phyloP scores from a whole-genome alignment of 78 protist genomes.

The Isochrysis galbana region DNA sequence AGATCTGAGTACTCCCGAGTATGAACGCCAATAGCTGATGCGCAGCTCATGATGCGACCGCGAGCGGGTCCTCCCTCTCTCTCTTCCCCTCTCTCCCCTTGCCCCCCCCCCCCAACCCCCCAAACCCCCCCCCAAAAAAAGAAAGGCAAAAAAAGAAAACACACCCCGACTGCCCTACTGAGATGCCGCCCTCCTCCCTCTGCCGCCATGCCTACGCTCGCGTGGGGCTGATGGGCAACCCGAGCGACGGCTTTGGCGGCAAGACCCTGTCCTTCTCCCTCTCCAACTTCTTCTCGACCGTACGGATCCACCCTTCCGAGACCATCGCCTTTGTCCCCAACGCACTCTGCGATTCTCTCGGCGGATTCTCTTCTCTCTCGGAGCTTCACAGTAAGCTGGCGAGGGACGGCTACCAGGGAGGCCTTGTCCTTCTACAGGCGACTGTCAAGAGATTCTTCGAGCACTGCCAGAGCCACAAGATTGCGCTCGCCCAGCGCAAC shows the following conservation, averaged over 20 bases:
- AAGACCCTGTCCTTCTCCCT: slow-evolving; percentile 44
- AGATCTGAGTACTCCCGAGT: too few relatives aligned
- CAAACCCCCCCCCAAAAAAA: too few relatives aligned
- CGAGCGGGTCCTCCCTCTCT: too few relatives aligned
- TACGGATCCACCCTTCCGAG: background rate
- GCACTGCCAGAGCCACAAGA: background rate
- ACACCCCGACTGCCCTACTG: too few relatives aligned
- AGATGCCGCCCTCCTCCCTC: too few relatives aligned
- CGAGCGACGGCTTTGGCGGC: slow-evolving; percentile 55
- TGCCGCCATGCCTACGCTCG: slow-evolving; percentile 51
- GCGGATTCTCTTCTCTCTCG: background rate
- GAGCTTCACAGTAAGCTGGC: background rate
- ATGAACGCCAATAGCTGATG: too few relatives aligned
- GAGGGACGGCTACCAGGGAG: slow-evolving; percentile 52
- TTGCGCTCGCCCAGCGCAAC: background rate
- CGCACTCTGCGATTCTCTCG: background rate
- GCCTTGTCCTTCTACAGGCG: slow-evolving; percentile 48
- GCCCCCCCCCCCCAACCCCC: too few relatives aligned
- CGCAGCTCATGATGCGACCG: too few relatives aligned
- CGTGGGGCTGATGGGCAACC: slow-evolving; percentile 56
- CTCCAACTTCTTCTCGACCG: slow-evolving; percentile 43
- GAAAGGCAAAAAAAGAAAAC: too few relatives aligned
- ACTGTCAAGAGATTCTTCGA: slow-evolving; percentile 42
- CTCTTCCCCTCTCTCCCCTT: too few relatives aligned
- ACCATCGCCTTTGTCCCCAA: slow-evolving; percentile 7